Conservation (phyloP, 768 basidiomycete genomes). For the Rubroboletus pulcherrimus region DNA sequence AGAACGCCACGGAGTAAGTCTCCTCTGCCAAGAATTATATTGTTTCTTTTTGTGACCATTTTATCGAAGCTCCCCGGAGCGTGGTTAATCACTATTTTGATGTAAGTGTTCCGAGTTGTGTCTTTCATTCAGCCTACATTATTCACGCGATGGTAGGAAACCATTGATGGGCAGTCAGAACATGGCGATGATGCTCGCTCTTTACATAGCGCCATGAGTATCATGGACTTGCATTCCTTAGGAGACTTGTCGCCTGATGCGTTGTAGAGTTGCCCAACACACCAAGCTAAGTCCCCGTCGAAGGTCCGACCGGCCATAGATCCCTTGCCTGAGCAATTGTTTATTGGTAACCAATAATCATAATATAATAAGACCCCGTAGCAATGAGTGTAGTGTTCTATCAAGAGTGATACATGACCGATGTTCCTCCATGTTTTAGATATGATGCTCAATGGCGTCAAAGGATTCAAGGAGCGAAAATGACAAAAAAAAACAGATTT, state of each 20-base stretch:
- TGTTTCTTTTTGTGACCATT: constrained; percentile 1
- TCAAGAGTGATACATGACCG: constrained; percentile 32
- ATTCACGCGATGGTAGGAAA: constrained; percentile 48
- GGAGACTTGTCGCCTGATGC: constrained; percentile 74
- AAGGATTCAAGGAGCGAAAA: constrained; percentile 15
- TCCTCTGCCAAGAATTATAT: background rate
- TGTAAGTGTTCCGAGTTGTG: constrained; percentile 41
- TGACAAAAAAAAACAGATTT: constrained; percentile 8
- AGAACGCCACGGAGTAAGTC: constrained; percentile 88
- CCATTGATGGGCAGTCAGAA: constrained; percentile 68
- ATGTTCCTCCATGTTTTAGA: constrained; percentile 36
- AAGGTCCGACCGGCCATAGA: background rate
- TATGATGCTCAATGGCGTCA: constrained; percentile 18
- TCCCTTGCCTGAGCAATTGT: background rate
- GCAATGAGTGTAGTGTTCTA: constrained; percentile 37
- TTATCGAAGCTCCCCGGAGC: constrained; percentile 69
- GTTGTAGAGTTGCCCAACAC: constrained; percentile 34
- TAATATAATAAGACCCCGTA: constrained; percentile 27
- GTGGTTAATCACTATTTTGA: constrained; percentile 93
- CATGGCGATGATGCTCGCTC: constrained; percentile 69
- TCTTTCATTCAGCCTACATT: background rate
- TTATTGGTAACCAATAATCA: constrained; percentile 19
- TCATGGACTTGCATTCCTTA: constrained; percentile 51
- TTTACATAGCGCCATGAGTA: constrained; percentile 56
- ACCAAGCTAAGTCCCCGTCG: background rate